phyloP scores from a whole-genome alignment of 306 rosid species.

The Trifolium dubium region DNA sequence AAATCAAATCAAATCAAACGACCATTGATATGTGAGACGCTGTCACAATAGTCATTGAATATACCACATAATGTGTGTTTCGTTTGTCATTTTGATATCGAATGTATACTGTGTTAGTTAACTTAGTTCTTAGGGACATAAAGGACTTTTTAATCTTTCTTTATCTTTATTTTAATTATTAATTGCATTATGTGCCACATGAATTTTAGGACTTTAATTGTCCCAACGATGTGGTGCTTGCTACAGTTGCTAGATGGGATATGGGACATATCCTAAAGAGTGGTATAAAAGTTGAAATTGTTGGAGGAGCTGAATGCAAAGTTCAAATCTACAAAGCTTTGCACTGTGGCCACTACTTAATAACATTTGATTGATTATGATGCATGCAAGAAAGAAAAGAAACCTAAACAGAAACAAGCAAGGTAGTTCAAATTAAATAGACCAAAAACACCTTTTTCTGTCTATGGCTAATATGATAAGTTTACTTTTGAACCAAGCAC shows the following conservation, averaged over 20 bases:
- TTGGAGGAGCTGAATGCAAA: slow-evolving; percentile 45
- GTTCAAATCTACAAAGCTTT: slow-evolving; percentile 43
- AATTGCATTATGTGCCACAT: slow-evolving; percentile 43
- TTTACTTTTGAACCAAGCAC: slow-evolving; percentile 68
- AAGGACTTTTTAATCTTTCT: background rate
- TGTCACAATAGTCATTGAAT: too few species aligned
- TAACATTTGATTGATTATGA: slow-evolving; percentile 54
- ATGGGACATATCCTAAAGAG: slow-evolving; percentile 52
- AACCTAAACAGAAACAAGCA: slow-evolving; percentile 50
- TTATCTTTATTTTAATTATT: background rate
- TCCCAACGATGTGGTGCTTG: slow-evolving; percentile 41
- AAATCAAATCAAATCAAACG: slow-evolving; percentile 5
- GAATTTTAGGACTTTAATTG: slow-evolving; percentile 36
- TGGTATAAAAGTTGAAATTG: slow-evolving; percentile 46
- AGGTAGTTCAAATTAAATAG: slow-evolving; percentile 52
- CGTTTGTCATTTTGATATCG: too few species aligned
- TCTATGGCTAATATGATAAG: slow-evolving; percentile 30
- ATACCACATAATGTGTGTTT: background rate
- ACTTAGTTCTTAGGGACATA: too few species aligned
- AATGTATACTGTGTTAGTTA: too few species aligned
- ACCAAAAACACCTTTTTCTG: slow-evolving; percentile 37
- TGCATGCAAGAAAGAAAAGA: slow-evolving; percentile 55
- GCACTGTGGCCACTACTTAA: slow-evolving; percentile 62
- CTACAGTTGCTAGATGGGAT: slow-evolving; percentile 48
- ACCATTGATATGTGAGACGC: slow-evolving; percentile 21